Percentiles rank a stretch among this genome's conserved stretches.
Conservation (phyloP, 75 land plant species). For the Azolla pinnata region DNA sequence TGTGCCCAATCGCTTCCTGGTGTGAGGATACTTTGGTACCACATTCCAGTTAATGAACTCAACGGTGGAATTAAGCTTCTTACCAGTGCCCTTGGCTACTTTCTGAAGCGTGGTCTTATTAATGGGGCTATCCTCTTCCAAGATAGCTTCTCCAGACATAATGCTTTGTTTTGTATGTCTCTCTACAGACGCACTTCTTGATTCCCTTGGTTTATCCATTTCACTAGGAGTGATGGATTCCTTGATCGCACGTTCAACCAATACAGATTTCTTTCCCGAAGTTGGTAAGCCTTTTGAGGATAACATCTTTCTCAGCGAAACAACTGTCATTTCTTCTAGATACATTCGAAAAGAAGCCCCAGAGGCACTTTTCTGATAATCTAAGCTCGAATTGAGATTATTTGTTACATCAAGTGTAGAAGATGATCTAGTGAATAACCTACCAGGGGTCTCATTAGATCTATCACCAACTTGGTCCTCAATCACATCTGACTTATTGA, state of each 20-base stretch:
- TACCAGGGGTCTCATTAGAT: neutral
- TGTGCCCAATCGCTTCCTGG: slow-evolving; percentile 4
- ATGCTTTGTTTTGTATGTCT: neutral
- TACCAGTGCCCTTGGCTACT: neutral
- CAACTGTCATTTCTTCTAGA: neutral
- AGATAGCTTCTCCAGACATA: neutral
- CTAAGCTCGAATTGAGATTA: neutral
- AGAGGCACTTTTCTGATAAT: neutral
- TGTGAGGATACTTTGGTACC: neutral
- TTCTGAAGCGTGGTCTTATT: neutral
- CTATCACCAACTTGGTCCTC: neutral
- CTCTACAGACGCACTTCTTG: neutral
- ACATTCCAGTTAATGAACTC: neutral
- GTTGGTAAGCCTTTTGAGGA: neutral
- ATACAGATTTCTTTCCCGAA: neutral
- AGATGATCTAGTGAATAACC: too few species aligned
- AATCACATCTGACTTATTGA: neutral
- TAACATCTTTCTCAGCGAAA: neutral
- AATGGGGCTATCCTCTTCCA: neutral
- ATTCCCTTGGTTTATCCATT: neutral
- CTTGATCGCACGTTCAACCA: neutral
- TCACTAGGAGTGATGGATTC: neutral
- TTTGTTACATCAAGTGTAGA: too few species aligned
- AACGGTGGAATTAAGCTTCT: neutral
- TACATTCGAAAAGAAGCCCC: neutral